Evolutionary conservation across 345 rosid species (phyloP), one percentile per base, ranked within the genome.

Genomic region (Citrus sinensis): DNA sequence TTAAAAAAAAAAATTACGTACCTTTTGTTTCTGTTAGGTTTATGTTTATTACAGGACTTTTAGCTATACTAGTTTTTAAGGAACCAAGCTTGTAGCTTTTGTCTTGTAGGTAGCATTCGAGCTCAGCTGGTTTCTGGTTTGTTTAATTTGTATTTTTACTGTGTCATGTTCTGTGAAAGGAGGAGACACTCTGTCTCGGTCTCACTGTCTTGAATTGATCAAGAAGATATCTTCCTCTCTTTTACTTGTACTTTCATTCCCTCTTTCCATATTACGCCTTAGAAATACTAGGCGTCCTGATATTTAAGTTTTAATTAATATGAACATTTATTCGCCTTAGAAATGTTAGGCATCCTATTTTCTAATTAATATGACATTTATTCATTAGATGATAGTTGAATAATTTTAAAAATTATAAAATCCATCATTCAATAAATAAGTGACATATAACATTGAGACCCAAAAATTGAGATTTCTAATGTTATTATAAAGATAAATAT

Each of bases 71-170:
- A 67, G 39, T 24, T 72, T 79, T 74, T 14, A 51, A 74, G 81
- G 76, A 78, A 46, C 86, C 84, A 85, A 11, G 85, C 85, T 89
- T 66, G 90, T 79, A 89, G 92, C 92, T 87, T 82, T 79, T 80
- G 84, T 83, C 59, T 61, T 35, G 85, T 78, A 82, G 81, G 40
- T 78, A 71, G 71, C 72, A 73, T 67, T 72, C 65, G 83, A 90
- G 94, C 90, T 89, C 90, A 87, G 90, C 89, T 87, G 90, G 83
- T 84, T 76, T 79, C 76, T 82, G 55, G 61, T 80, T 10, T 39
- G 65, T 40, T n/a, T 78, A 78, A 19, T 73, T 39, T 39, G 49
- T n/a, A 39, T 78, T 42, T 70, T 59, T 55, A 2, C 16, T 55
- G 4, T 9, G 24, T 27, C 25, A 2, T 11, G 71, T 24, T 67